phyloP scores from a whole-genome alignment of 2,329 filamentous ascomycete species.

The Pseudocercospora pini-densiflorae region DNA sequence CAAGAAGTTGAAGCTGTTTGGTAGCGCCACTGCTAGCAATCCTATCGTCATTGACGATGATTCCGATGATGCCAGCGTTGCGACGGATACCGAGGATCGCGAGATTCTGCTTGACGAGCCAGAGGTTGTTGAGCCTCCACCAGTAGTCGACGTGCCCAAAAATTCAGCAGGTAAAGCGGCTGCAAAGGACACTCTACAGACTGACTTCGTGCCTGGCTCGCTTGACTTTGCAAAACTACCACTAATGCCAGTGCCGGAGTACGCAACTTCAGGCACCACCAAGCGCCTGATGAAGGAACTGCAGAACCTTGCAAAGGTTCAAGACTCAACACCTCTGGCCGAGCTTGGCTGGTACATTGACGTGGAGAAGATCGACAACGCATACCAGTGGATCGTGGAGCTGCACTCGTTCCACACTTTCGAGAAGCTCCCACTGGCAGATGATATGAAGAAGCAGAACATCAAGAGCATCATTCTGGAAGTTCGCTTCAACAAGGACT shows the following conservation, averaged over 20 bases:
- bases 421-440: conserved; percentile 65
- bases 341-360: conserved; percentile 86
- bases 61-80: conserved; percentile 52
- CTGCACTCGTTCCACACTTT: conserved; percentile 72
- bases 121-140: conserved; percentile 12
- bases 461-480: conserved; percentile 77
- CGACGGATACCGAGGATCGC: conserved; percentile 56
- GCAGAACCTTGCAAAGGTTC: conserved; percentile 64
- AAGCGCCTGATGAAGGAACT: conserved; percentile 69
- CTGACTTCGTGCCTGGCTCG: conserved; percentile 69
- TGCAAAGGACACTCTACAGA: conserved; percentile 38
- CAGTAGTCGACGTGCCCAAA: neutral
- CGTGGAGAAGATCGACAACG: conserved; percentile 66
- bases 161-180: conserved; percentile 8
- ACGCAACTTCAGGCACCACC: conserved; percentile 66
- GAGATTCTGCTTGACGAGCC: conserved; percentile 44
- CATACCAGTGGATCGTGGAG: conserved; percentile 92
- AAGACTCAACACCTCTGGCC: conserved; percentile 63
- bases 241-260: conserved; percentile 66
- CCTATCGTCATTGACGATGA: conserved; percentile 45
- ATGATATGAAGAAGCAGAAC: conserved; percentile 70
- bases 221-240: conserved; percentile 67
- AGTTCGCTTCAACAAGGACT: conserved; percentile 77
- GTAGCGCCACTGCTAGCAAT: conserved; percentile 33
- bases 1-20: conserved; percentile 33